These are phyloP conservation scores for Aspergillus coremiiformis DNA, from an alignment of 495 filamentous ascomycete genomes.

Conservation along the genomic window DNA sequence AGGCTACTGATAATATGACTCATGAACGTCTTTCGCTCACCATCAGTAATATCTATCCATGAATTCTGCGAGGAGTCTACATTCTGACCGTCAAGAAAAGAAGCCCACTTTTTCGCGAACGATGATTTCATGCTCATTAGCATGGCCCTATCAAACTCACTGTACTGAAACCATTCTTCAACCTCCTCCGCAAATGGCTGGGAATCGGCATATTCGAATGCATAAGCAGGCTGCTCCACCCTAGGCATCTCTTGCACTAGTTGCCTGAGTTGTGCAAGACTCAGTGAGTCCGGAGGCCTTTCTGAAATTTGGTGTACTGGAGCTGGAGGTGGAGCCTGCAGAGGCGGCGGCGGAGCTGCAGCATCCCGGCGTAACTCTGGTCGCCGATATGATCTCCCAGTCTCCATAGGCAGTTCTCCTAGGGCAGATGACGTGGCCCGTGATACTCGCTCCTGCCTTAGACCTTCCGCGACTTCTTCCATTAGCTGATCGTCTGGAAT, in stretches of 20 bases:
- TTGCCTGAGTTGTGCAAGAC: constrained; percentile 68
- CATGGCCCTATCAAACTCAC: constrained; percentile 63
- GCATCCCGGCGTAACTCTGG: constrained; percentile 51
- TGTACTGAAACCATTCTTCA: constrained; percentile 94
- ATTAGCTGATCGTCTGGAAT: constrained; percentile 43
- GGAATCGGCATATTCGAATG: constrained; percentile 82
- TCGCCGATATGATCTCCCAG: constrained; percentile 26
- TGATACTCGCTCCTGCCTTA: constrained; percentile 38
- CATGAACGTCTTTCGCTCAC: constrained; percentile 40
- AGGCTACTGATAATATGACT: constrained; percentile 32
- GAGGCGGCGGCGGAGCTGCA: constrained; percentile 49
- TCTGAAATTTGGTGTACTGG: constrained; percentile 37
- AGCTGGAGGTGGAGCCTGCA: constrained; percentile 53
- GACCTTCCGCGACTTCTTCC: constrained; percentile 43
- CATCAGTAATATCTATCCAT: constrained; percentile 47
- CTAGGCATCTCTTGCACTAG: constrained; percentile 77
- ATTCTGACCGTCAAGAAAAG: constrained; percentile 33
- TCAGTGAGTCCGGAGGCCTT: constrained; percentile 66
- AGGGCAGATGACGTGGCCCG: constrained; percentile 5
- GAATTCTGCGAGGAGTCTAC: constrained; percentile 25
- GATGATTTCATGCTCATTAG: constrained; percentile 60
- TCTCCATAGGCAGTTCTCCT: constrained; percentile 7
- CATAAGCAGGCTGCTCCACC: constrained; percentile 77
- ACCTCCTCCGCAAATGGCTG: constrained; percentile 77
- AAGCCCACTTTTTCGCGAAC: constrained; percentile 60